Evolutionary conservation across 495 filamentous ascomycete genomes (phyloP).

Genomic region (Penicillium flavigenum): DNA sequence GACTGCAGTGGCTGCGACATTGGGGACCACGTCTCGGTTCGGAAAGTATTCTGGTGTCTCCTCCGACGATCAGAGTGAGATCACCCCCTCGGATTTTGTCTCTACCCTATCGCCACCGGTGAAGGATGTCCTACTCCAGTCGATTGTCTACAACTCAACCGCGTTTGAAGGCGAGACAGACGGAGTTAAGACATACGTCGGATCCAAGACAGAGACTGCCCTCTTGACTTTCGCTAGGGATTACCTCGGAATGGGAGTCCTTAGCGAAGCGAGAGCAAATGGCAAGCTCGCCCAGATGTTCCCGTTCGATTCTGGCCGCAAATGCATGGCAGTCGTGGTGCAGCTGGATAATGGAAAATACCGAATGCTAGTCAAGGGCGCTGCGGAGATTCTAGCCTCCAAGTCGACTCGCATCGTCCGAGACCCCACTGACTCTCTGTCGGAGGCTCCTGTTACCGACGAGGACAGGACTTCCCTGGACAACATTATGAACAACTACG

Average conservation of each 20-base stretch:
- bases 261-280: constrained; percentile 69
- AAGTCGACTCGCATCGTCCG: constrained; percentile 70
- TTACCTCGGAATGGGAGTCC: constrained; percentile 70
- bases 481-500: constrained; percentile 71
- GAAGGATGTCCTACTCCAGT: constrained; percentile 67
- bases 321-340: constrained; percentile 85
- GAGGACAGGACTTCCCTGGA: constrained; percentile 61
- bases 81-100: constrained; percentile 59
- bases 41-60: constrained; percentile 51
- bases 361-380: constrained; percentile 80
- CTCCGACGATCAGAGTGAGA: constrained; percentile 34
- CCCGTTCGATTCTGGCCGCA: constrained; percentile 82
- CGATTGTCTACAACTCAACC: constrained; percentile 82
- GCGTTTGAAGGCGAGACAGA: constrained; percentile 82
- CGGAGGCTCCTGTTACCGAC: constrained; percentile 53
- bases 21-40: constrained; percentile 68
- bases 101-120: constrained; percentile 54
- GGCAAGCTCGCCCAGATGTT: constrained; percentile 69
- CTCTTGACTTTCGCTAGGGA: constrained; percentile 73
- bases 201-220: constrained; percentile 89
- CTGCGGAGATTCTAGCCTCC: constrained; percentile 79
- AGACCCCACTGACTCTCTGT: constrained; percentile 63
- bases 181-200: constrained; percentile 66
- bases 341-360: constrained; percentile 63
- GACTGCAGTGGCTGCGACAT: constrained; percentile 76